Conservation (phyloP, 768 basidiomycete species). For the Mycena venus region DNA sequence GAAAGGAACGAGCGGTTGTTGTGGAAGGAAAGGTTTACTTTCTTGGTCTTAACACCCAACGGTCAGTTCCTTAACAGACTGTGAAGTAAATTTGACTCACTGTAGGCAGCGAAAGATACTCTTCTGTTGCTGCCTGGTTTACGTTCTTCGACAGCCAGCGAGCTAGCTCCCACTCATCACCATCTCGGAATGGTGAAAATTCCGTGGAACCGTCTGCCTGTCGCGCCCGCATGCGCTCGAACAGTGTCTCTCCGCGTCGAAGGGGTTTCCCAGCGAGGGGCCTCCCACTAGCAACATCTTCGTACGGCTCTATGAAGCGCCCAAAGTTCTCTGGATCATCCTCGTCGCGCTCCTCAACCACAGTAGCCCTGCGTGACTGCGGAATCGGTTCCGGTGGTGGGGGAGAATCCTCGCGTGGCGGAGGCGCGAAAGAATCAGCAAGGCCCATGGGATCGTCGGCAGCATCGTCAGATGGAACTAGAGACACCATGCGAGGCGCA, state of each 20-base stretch:
- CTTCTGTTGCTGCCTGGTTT: conserved; percentile 41
- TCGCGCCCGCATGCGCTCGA: conserved; percentile 13
- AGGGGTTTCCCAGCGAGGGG: neutral
- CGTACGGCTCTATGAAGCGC: neutral
- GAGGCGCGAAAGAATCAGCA: neutral
- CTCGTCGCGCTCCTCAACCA: too few species aligned
- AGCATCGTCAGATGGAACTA: neutral
- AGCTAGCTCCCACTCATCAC: too few species aligned
- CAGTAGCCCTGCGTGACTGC: neutral
- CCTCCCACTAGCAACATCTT: neutral
- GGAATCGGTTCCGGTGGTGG: neutral
- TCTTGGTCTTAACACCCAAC: neutral
- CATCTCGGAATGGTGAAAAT: conserved; percentile 42
- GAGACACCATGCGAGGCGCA: neutral
- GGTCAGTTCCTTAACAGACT: neutral
- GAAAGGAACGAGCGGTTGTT: too few species aligned
- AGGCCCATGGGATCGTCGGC: neutral
- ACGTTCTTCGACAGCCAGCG: conserved; percentile 43
- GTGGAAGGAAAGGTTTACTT: neutral
- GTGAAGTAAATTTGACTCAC: too few species aligned
- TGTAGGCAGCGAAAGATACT: conserved; percentile 40
- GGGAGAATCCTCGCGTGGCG: neutral
- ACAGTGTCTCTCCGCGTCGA: neutral
- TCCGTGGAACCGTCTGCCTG: conserved; percentile 28
- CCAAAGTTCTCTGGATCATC: neutral